These are phyloP conservation scores for Adansonia rubrostipa DNA, from an alignment of 441 rosid genomes.

Conservation along the genomic window DNA sequence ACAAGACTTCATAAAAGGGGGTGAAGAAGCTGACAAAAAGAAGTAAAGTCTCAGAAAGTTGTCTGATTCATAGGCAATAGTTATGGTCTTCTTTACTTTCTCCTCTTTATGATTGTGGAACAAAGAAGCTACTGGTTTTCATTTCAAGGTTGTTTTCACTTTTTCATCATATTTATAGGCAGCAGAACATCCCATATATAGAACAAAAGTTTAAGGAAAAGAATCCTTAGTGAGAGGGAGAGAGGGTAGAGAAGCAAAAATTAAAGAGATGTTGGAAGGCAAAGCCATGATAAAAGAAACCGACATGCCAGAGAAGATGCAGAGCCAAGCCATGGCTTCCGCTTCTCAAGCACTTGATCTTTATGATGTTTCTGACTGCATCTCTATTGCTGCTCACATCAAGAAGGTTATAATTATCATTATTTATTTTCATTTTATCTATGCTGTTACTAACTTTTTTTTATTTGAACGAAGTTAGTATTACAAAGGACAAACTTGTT, in stretches of 20 bases:
- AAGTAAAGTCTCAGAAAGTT: not conserved
- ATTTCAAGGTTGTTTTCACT: not conserved
- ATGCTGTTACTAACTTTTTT: not conserved
- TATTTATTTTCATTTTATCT: not conserved
- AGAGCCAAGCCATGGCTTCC: conserved; percentile 54
- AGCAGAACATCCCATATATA: not conserved
- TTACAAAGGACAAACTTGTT: not conserved
- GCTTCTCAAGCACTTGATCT: conserved; percentile 68
- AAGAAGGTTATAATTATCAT: conserved; percentile 43
- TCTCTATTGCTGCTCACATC: conserved; percentile 59
- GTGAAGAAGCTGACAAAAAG: not conserved
- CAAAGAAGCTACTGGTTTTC: not conserved
- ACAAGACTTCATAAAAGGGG: not conserved
- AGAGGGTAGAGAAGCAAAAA: not conserved
- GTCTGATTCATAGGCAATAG: not conserved
- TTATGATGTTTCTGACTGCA: conserved; percentile 56
- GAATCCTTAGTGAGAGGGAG: not conserved
- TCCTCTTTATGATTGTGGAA: not conserved
- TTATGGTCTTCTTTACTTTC: not conserved
- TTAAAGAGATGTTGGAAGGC: conserved; percentile 56
- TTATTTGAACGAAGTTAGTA: not conserved
- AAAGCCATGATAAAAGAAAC: conserved; percentile 60
- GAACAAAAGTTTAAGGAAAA: not conserved
- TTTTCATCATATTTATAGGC: not conserved
- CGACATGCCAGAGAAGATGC: conserved; percentile 70